phyloP scores from a whole-genome alignment of 1,284 basidiomycete genomes.

The Boletellus deceptivus region DNA sequence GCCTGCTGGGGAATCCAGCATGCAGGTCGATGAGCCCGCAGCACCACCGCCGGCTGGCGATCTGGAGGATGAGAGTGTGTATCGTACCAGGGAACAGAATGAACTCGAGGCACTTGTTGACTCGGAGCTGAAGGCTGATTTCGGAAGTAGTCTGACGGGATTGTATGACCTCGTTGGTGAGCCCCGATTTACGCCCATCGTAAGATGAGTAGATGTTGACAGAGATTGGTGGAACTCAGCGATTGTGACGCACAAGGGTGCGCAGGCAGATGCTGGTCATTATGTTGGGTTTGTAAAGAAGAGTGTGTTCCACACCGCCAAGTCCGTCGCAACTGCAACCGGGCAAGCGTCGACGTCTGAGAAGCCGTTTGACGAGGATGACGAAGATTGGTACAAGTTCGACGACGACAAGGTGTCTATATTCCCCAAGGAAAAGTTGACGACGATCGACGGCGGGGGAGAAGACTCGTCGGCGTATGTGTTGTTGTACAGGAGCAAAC shows the following conservation, averaged over 20 bases:
- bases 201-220: constrained; percentile 1
- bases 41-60: constrained; percentile 37
- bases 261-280: constrained; percentile 91
- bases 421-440: constrained; percentile 80
- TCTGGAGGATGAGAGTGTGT: constrained; percentile 60
- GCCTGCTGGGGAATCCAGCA: constrained; percentile 25
- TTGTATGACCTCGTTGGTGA: constrained; percentile 83
- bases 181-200: constrained; percentile 26
- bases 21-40: constrained; percentile 28
- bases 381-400: constrained; percentile 87
- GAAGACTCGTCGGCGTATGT: constrained; percentile 86
- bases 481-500: constrained; percentile 68
- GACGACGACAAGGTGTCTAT: constrained; percentile 89
- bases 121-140: constrained; percentile 62
- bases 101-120: constrained; percentile 67
- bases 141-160: constrained; percentile 72
- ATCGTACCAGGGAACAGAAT: constrained; percentile 58
- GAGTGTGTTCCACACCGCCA: constrained; percentile 51
- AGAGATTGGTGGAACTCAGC: constrained; percentile 42
- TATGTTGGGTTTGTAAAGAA: constrained; percentile 90
- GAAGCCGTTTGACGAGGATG: constrained; percentile 44
- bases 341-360: constrained; percentile 13
- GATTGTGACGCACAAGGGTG: constrained; percentile 96
- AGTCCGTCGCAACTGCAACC: constrained; percentile 2
- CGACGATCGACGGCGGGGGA: constrained; percentile 84